These are phyloP conservation scores for Phlyctochytrium arcticum DNA, from an alignment of 192 early-diverging fungal species.

Conservation along the genomic window DNA sequence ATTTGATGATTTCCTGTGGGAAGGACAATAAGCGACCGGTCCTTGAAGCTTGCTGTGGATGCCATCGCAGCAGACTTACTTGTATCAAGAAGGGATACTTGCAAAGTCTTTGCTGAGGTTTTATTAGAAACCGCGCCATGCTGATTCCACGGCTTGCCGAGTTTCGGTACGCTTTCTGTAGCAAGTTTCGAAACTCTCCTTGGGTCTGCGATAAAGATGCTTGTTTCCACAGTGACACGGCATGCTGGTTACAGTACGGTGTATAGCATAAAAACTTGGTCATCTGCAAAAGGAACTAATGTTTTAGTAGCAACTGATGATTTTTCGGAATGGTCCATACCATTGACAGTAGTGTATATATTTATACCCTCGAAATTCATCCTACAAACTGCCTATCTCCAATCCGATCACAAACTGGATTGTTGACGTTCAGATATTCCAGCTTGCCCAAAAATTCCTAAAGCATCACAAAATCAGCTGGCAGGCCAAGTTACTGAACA, in stretches of 20 bases:
- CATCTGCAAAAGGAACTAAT: constrained; percentile 7
- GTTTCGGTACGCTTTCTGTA: constrained; percentile 45
- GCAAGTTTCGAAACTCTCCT: constrained; percentile 30
- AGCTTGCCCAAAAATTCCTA: constrained; percentile 39
- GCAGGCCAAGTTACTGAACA: not conserved
- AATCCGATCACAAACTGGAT: constrained; percentile 32
- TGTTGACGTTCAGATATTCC: constrained; percentile 26
- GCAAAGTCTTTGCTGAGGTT: constrained; percentile 98
- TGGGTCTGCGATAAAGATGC: constrained; percentile 31
- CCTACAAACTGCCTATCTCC: too few species aligned
- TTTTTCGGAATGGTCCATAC: constrained; percentile 11
- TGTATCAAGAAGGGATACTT: constrained; percentile 89
- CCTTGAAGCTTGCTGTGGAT: not conserved
- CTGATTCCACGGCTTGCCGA: constrained; percentile 36
- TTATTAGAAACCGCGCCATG: constrained; percentile 71
- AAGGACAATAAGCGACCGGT: not conserved
- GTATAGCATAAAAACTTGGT: constrained; percentile 47
- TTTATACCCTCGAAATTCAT: too few species aligned
- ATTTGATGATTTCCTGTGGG: constrained; percentile 48
- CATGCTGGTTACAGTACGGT: constrained; percentile 46
- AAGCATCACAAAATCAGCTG: not conserved
- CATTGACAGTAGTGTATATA: constrained; percentile 36
- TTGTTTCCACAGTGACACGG: constrained; percentile 32
- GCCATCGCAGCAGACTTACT: constrained; percentile 15
- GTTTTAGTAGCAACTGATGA: not conserved